Percentiles rank a stretch among this genome's conserved stretches.
Evolutionary conservation across 306 rosid species (phyloP).

Genomic region (Acacia confusa): DNA sequence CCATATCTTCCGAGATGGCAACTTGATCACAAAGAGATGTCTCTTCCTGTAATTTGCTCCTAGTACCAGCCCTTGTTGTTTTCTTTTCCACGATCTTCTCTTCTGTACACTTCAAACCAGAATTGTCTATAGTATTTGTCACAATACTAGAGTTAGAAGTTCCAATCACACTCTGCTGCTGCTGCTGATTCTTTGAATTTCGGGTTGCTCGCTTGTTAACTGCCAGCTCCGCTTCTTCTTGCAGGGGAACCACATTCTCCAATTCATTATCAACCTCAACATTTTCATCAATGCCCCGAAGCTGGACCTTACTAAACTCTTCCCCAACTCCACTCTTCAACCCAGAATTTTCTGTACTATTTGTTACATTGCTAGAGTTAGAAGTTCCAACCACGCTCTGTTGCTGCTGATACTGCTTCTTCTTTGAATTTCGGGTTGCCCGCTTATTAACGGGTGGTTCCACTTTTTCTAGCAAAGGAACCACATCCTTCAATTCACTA

Average conservation of each 20-base stretch:
- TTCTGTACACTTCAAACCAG: constrained; percentile 27
- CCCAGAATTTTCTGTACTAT: constrained; percentile 26
- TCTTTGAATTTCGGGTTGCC: background rate
- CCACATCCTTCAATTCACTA: background rate
- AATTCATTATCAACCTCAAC: background rate
- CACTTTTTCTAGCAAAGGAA: background rate
- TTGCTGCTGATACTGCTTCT: constrained; percentile 25
- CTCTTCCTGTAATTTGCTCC: constrained; percentile 35
- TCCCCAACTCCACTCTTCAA: constrained; percentile 21
- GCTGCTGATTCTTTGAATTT: constrained; percentile 20
- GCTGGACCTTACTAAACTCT: background rate
- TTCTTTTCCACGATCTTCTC: constrained; percentile 39
- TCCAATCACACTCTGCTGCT: background rate
- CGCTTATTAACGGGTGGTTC: background rate
- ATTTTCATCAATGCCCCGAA: background rate
- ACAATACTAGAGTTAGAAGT: constrained; percentile 5
- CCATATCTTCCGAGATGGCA: constrained; percentile 23
- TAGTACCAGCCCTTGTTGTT: constrained; percentile 27
- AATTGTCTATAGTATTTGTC: constrained; percentile 30
- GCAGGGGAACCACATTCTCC: background rate
- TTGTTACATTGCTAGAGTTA: constrained; percentile 7
- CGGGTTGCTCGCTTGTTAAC: background rate
- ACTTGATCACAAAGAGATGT: constrained; percentile 1
- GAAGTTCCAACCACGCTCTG: background rate
- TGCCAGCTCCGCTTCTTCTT: background rate